Percentiles rank a stretch among this genome's conserved stretches.
Conservation (phyloP, 2,329 filamentous ascomycete genomes). For the Phaeosphaeriaceae sp. region DNA sequence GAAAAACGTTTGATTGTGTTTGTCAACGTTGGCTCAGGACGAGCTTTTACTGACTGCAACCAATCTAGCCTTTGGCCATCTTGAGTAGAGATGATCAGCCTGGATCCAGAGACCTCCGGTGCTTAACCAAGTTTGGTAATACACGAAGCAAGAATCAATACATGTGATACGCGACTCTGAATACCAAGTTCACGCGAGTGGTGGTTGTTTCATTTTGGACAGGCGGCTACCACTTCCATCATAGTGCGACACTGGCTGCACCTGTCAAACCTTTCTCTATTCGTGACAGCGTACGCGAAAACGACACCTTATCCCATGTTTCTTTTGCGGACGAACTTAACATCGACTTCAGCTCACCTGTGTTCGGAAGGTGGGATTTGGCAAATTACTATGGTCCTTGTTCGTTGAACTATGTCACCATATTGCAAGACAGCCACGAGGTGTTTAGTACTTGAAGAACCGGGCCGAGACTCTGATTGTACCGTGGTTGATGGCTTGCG, state of each 20-base stretch:
- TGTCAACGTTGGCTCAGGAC: constrained; percentile 5
- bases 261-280: constrained; percentile 19
- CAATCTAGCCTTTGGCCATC: constrained; percentile 11
- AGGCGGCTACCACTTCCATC: constrained; percentile 23
- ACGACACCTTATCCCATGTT: background rate
- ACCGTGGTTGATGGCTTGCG: background rate
- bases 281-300: constrained; percentile 11
- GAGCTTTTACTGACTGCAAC: constrained; percentile 2
- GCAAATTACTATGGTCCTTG: too few species aligned
- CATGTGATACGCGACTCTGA: background rate
- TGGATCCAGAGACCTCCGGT: background rate
- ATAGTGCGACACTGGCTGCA: constrained; percentile 28
- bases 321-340: background rate
- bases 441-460: too few species aligned
- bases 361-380: too few species aligned
- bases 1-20: constrained; percentile 3
- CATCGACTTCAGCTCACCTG: background rate
- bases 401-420: background rate
- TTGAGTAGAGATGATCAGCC: background rate
- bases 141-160: constrained; percentile 6
- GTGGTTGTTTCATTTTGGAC: constrained; percentile 25
- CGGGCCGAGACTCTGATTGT: too few species aligned
- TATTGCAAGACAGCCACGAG: background rate
- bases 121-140: constrained; percentile 1
- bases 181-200: constrained; percentile 7